Conservation (phyloP, 306 rosid genomes). For the Delonix regia region DNA sequence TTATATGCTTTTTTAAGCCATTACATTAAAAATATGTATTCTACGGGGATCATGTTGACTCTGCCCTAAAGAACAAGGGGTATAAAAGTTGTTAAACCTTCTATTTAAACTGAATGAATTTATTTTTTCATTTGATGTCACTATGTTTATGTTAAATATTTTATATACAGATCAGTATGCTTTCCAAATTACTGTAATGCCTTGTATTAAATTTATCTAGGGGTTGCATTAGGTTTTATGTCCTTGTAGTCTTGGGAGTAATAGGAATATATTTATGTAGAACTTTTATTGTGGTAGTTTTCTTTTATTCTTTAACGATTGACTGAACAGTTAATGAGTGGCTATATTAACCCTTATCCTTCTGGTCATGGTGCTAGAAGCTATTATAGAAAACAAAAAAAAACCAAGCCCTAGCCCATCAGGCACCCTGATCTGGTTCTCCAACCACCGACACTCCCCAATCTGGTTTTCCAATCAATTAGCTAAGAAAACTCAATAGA, state of each 20-base stretch:
- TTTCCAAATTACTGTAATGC: neutral
- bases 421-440: no score
- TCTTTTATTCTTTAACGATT: neutral
- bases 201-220: neutral
- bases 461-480: no score
- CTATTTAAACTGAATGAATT: neutral
- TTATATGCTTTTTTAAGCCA: neutral
- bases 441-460: no score
- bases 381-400: no score
- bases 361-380: no score
- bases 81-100: neutral
- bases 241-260: neutral
- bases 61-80: neutral
- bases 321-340: no score
- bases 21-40: neutral
- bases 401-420: no score
- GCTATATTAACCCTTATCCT: no score
- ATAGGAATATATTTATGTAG: neutral
- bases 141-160: neutral
- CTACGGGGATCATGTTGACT: neutral
- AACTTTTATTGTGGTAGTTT: neutral
- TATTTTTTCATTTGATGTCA: neutral
- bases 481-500: no score
- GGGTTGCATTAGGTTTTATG: neutral
- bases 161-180: neutral